phyloP scores from a whole-genome alignment of 164 flowering plant genomes.

The Magnolia sinica region DNA sequence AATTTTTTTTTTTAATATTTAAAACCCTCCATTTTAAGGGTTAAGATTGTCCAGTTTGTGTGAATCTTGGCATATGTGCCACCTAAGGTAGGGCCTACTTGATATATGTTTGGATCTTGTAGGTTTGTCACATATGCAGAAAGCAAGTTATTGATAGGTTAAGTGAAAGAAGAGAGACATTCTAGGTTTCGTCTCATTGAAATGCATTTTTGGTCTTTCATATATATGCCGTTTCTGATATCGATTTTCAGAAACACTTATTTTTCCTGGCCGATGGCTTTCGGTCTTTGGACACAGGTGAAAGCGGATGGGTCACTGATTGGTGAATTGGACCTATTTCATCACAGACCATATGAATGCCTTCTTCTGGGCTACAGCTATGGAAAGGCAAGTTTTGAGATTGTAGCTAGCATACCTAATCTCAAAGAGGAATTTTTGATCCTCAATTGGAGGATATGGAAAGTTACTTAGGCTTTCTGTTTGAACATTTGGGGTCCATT shows the following conservation, averaged over 20 bases:
- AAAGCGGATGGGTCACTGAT: conserved; percentile 74
- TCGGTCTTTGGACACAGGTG: conserved; percentile 40
- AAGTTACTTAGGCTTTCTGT: background rate
- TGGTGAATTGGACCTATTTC: conserved; percentile 81
- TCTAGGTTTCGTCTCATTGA: background rate
- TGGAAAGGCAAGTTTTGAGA: conserved; percentile 41
- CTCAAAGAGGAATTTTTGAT: background rate
- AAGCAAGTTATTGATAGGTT: background rate
- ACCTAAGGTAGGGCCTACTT: too few relatives aligned
- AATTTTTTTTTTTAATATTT: too few relatives aligned
- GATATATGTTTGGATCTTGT: too few relatives aligned
- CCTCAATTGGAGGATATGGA: background rate
- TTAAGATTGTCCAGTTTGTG: too few relatives aligned
- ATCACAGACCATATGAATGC: conserved; percentile 93
- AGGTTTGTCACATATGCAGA: background rate
- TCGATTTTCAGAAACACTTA: background rate
- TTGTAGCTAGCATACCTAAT: background rate
- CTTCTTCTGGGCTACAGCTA: conserved; percentile 66
- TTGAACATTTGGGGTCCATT: background rate
- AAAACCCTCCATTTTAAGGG: too few relatives aligned
- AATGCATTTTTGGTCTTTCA: background rate
- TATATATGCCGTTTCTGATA: background rate
- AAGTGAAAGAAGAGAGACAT: background rate
- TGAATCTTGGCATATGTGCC: too few relatives aligned
- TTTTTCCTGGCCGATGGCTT: background rate